Base-by-base conservation (phyloP, 148 eudicot species). In the Cornus kousa region DNA sequence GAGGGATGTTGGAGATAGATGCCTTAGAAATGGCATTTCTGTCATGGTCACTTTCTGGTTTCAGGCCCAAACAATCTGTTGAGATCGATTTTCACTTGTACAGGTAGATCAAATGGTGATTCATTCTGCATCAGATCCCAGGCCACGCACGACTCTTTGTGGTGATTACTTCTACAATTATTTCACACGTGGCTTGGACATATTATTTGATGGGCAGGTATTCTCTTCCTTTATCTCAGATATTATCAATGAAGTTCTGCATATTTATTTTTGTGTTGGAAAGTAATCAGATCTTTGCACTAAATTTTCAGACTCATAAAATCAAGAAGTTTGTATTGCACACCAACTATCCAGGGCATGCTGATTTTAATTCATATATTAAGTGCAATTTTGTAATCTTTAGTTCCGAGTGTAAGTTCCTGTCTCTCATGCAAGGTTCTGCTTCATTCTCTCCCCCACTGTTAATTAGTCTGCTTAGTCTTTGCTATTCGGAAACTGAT, bases 21-120 rank as follows among this genome's bases (percentile, higher is more conserved):
- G 16, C 19, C 14, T 68, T 10, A 14, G 16, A 68, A 11, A 43
- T 64, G 68, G 71, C 46, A 10, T 53, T 2, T 14, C 59, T 53
- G 59, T 53, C 59, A 12, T 53, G 7, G 19, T 53, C 14, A 16
- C 19, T 53, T 12, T 53, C 59, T 53, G 59, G 59, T 53, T 53
- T 53, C 59, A 11, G 59, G 59, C 7, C 7, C 59, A 53, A 43
- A 43, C 48, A 43, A 43, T 43, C 48, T 43, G 48, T 43, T 43
- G 59, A 53, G 59, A 53, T 53, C 4, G 3, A 12, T 2, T 22
- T 74, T 64, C 68, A 22, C 32, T 76, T 72, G 60, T n/a, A 74
- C 88, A 96, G 99, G 98, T 96, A 70, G 99, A 96, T 75, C 99
- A 96, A 85, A 96, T 96, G 99, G 97, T 94, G 67, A 96, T 96